Evolutionary conservation across 495 filamentous ascomycete genomes (phyloP), one percentile per base, ranked within the genome.

Genomic region (Aspergillus leporis): DNA sequence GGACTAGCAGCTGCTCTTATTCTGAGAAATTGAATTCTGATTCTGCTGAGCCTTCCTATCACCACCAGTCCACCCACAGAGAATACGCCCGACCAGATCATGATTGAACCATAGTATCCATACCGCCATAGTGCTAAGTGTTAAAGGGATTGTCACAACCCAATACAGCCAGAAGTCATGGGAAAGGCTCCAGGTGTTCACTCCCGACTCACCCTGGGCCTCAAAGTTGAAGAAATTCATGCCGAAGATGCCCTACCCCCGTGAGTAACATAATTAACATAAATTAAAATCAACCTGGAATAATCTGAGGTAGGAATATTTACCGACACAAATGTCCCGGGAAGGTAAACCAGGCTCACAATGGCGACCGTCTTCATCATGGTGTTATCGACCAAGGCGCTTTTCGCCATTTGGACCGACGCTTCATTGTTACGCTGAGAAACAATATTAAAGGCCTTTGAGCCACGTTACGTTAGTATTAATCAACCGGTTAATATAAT

Each of bases 321-420:
- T 55, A 55, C 52, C 1, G 52, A 55, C 7, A 55, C 52, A 55
- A 55, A 55, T n/a, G 52, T 55, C 34, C 52, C 52, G 1, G 52
- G 52, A 18, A 55, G 52, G 25, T 55, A 55, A 36, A 55, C 52
- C 52, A 55, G 12, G 7, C 52, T 55, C 0, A 55, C 52, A 25
- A 55, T 43, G 0, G 52, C 52, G 7, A 55, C 23, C 21, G 52
- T 55, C 22, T 55, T 55, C 52, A 55, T 55, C 32, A 41, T 43
- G 12, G 52, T n/a, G 32, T 22, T 55, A 45, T 55, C 52, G 1
- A 22, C 52, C 34, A 36, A 5, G 34, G 34, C 34, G 34, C 34
- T 36, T 14, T 36, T 36, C 1, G 34, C 34, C 34, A 36, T 36
- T 8, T 36, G 34, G 2, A 36, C 13, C 13, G 34, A 36, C 4